These are phyloP conservation scores for Takashimella koratensis DNA, from an alignment of 1,284 basidiomycete genomes.

Conservation along the genomic window DNA sequence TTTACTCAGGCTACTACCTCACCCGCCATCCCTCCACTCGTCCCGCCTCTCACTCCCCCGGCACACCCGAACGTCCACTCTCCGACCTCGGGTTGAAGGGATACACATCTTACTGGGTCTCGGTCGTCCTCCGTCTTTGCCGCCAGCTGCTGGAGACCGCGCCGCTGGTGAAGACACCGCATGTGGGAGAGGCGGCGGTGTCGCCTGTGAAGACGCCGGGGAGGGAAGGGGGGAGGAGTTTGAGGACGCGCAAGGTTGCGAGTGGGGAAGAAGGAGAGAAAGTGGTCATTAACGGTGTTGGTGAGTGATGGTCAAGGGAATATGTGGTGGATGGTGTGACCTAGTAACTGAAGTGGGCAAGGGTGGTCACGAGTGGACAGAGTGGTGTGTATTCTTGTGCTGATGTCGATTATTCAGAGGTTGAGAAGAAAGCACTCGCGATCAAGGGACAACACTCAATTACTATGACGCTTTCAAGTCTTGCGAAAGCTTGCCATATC, in stretches of 20 bases:
- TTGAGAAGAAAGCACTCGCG: conserved; percentile 1
- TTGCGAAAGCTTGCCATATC: conserved; percentile 75
- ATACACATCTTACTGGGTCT: conserved; percentile 89
- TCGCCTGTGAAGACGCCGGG: neutral
- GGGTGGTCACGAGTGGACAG: neutral
- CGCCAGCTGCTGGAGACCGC: conserved; percentile 52
- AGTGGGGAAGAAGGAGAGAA: conserved; percentile 6
- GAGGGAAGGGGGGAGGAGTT: conserved; percentile 11
- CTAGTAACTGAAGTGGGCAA: no score
- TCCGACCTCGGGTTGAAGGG: conserved; percentile 88
- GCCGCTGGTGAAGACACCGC: conserved; percentile 16
- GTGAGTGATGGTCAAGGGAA: no score
- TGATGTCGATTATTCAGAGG: conserved; percentile 1
- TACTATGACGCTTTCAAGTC: conserved; percentile 63
- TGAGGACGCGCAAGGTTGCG: conserved; percentile 16
- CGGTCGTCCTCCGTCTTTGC: conserved; percentile 77
- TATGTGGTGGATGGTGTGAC: no score
- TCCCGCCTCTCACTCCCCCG: conserved; percentile 62
- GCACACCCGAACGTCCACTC: conserved; percentile 91
- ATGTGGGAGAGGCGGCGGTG: conserved; percentile 6
- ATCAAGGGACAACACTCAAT: conserved; percentile 49
- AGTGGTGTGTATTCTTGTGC: no score
- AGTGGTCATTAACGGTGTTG: conserved; percentile 16
- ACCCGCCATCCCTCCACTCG: conserved; percentile 56
- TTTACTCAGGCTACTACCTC: conserved; percentile 73